A percentile compares a stretch with the other conserved stretches of the same genome.
phyloP scores from a whole-genome alignment of 345 rosid species.

The Euclidium syriacum region DNA sequence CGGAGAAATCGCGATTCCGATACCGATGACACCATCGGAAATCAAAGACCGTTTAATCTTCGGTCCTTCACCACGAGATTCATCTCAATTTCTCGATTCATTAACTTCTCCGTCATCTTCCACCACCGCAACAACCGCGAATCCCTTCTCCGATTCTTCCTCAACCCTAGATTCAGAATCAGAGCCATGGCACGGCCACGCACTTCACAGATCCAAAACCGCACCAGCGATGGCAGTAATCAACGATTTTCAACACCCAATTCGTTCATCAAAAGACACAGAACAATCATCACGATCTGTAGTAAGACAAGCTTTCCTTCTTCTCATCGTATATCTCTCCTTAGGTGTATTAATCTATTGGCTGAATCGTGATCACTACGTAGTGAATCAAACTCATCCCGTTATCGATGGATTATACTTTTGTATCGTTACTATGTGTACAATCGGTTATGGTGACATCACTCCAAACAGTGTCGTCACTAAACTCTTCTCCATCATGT shows the following conservation, averaged over 20 bases:
- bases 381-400: conserved; percentile 70
- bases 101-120: conserved; percentile 31
- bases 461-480: conserved; percentile 65
- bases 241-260: conserved; percentile 36
- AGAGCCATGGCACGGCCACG: conserved; percentile 21
- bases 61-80: conserved; percentile 50
- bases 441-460: conserved; percentile 93
- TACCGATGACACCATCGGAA: conserved; percentile 64
- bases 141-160: conserved; percentile 13
- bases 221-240: conserved; percentile 92
- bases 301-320: conserved; percentile 55
- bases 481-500: conserved; percentile 78
- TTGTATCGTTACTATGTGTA: conserved; percentile 94
- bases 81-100: conserved; percentile 54
- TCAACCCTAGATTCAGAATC: conserved; percentile 23
- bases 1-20: conserved; percentile 47
- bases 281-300: conserved; percentile 54
- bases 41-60: conserved; percentile 85
- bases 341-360: conserved; percentile 74
- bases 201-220: conserved; percentile 81
- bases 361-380: conserved; percentile 53
- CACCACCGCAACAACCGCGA: neutral
- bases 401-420: conserved; percentile 87
- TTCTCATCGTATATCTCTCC: conserved; percentile 59
- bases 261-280: conserved; percentile 41